Percentiles rank a stretch among this genome's conserved stretches.
phyloP scores from a whole-genome alignment of 2,329 filamentous ascomycete genomes.

The Coniochaeta ligniaria region DNA sequence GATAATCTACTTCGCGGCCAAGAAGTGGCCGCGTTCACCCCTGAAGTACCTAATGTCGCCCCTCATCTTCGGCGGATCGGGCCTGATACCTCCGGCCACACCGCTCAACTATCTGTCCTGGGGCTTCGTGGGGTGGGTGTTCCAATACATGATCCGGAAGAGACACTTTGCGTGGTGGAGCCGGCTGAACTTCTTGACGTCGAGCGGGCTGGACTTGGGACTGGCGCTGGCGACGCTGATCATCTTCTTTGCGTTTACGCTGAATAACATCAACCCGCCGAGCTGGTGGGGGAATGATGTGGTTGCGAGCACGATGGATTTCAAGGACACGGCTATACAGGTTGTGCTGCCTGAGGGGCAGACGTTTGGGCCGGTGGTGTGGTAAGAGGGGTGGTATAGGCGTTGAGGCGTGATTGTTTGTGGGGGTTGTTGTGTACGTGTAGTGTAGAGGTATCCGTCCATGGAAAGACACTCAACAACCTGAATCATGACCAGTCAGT shows the following conservation, averaged over 20 bases:
- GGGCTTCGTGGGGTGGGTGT: conserved; percentile 63
- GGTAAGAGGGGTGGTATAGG: conserved; percentile 26
- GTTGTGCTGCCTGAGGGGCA: conserved; percentile 41
- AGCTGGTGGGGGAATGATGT: conserved; percentile 64
- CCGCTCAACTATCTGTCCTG: conserved; percentile 70
- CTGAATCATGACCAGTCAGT: neutral
- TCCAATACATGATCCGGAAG: conserved; percentile 62
- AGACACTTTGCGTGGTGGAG: conserved; percentile 64
- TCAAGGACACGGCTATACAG: conserved; percentile 51
- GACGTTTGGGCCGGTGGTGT: conserved; percentile 53
- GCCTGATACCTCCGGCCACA: conserved; percentile 56
- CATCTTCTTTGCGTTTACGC: conserved; percentile 63
- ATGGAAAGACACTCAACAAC: neutral
- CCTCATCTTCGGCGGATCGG: conserved; percentile 54
- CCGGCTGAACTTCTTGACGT: conserved; percentile 65
- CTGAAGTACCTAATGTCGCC: conserved; percentile 51
- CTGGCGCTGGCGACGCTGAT: conserved; percentile 59
- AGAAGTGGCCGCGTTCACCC: conserved; percentile 43
- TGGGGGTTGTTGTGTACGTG: neutral
- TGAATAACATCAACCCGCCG: conserved; percentile 55
- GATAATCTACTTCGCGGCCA: conserved; percentile 40
- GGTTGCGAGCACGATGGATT: conserved; percentile 55
- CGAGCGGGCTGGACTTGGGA: conserved; percentile 62
- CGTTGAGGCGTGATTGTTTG: neutral
- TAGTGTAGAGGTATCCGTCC: neutral